Evolutionary conservation across 495 filamentous ascomycete species (phyloP).

Genomic region (Tuber aestivum): DNA sequence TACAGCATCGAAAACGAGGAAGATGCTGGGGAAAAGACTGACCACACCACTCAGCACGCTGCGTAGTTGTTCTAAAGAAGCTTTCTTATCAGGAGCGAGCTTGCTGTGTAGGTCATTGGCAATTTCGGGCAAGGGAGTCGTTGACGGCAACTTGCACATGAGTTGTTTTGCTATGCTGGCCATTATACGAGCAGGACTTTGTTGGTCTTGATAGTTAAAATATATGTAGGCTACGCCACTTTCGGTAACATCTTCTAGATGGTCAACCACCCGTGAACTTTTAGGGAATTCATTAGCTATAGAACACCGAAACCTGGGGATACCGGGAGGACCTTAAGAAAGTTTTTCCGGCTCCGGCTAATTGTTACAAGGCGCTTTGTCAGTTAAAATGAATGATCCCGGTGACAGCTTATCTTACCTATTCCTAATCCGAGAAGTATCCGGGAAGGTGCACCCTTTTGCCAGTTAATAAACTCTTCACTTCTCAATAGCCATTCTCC

Average conservation of each 20-base stretch:
- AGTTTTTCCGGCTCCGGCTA: constrained; percentile 31
- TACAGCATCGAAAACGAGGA: constrained; percentile 29
- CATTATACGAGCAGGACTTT: constrained; percentile 16
- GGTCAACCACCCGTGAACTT: constrained; percentile 19
- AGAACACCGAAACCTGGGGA: not conserved
- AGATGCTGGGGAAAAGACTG: constrained; percentile 10
- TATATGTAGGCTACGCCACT: constrained; percentile 27
- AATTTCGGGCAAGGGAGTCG: not conserved
- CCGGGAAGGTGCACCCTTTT: constrained; percentile 1
- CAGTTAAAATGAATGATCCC: not conserved
- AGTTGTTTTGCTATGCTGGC: constrained; percentile 23
- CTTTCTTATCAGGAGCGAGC: not conserved
- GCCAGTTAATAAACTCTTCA: constrained; percentile 17
- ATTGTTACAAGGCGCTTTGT: constrained; percentile 10
- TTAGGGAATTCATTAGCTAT: not conserved
- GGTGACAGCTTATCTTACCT: constrained; percentile 17
- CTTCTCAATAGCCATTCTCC: constrained; percentile 23
- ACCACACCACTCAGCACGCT: constrained; percentile 7
- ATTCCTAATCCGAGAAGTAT: constrained; percentile 26
- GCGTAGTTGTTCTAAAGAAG: constrained; percentile 16
- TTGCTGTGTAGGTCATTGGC: constrained; percentile 5
- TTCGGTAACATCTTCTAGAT: constrained; percentile 13
- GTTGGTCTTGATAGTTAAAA: constrained; percentile 30
- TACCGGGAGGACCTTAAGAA: constrained; percentile 20
- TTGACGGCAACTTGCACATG: not conserved